Evolutionary conservation across 2,329 filamentous ascomycete genomes (phyloP), one percentile per base, ranked within the genome.

Genomic region (Aspergillus udagawae): DNA sequence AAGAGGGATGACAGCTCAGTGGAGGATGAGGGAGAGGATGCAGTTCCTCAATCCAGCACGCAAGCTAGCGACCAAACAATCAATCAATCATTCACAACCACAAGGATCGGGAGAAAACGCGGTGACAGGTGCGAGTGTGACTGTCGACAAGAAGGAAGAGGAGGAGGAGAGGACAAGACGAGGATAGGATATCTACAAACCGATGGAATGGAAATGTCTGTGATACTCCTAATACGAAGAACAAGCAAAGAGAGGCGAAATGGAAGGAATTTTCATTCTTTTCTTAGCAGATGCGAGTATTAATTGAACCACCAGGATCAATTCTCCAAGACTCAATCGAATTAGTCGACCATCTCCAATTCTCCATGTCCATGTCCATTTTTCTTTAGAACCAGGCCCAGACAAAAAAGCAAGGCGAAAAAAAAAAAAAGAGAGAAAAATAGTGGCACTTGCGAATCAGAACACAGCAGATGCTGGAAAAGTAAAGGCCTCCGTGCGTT

Each of bases 1-100:
- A 61, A 56, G 54, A 35, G 38, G 47, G 51, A 41, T 54, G 60
- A 63, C 61, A 65, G 61, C 62, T 60, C 60, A 63, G 54, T 60
- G 56, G 53, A 38, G 44, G 20, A 20, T 10, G 44, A 21, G 49
- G 8, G 47, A 41, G 32, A 52, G 48, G 57, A 51, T 53, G 60
- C 56, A 57, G 55, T 57, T 56, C 51, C 53, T 58, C 58, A 54
- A 50, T 17, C 14, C 14, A 52, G 28, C 63, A 54, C 45, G 47
- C 29, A 58, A 59, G 29, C 29, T 35, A 35, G 29, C 29, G 14
- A 14, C 4, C 29, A 55, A 52, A 35, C 27, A 10, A 20, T 27
- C 23, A n/a, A n/a, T 23, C 28, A 53, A 52, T 41, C 27, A 8
- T 20, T 27, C 28, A 56, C 45, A 51, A 44, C 32, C 48, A 54